These are phyloP conservation scores for Olyra latifolia DNA, from an alignment of 176 grass and related monocot species.

Conservation along the genomic window DNA sequence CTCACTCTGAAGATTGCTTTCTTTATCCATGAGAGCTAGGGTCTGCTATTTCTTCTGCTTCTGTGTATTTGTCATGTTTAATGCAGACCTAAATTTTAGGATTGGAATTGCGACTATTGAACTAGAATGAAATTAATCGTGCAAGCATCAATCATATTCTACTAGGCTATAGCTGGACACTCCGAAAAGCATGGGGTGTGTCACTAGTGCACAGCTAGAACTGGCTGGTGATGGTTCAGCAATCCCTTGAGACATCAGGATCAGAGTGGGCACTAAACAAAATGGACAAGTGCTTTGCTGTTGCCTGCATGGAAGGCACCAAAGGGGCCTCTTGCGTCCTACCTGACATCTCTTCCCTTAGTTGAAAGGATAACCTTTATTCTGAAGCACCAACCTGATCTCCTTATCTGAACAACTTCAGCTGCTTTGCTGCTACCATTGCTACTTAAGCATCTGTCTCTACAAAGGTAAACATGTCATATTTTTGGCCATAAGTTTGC, in stretches of 20 bases:
- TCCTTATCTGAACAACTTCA: constrained; percentile 10
- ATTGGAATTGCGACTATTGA: constrained; percentile 17
- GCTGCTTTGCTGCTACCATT: background rate
- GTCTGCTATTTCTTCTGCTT: background rate
- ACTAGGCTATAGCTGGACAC: constrained; percentile 5
- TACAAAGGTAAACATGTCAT: constrained; percentile 22
- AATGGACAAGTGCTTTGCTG: constrained; percentile 18
- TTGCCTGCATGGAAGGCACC: constrained; percentile 32
- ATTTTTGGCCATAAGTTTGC: constrained; percentile 15
- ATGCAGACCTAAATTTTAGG: constrained; percentile 4
- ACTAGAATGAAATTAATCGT: constrained; percentile 19
- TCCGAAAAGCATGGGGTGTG: constrained; percentile 14
- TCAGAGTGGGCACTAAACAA: constrained; percentile 17
- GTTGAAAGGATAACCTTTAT: background rate
- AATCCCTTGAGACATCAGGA: constrained; percentile 30
- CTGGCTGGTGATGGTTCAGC: constrained; percentile 22
- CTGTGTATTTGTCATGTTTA: constrained; percentile 11
- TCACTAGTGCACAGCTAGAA: background rate
- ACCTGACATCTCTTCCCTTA: constrained; percentile 28
- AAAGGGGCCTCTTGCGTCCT: constrained; percentile 37
- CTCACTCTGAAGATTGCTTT: constrained; percentile 5
- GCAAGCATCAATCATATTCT: constrained; percentile 9
- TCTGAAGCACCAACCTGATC: constrained; percentile 25
- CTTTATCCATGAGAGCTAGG: constrained; percentile 20
- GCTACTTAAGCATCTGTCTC: constrained; percentile 18